phyloP scores from a whole-genome alignment of 495 filamentous ascomycete genomes.

The Staphylotrichum tortipilum region DNA sequence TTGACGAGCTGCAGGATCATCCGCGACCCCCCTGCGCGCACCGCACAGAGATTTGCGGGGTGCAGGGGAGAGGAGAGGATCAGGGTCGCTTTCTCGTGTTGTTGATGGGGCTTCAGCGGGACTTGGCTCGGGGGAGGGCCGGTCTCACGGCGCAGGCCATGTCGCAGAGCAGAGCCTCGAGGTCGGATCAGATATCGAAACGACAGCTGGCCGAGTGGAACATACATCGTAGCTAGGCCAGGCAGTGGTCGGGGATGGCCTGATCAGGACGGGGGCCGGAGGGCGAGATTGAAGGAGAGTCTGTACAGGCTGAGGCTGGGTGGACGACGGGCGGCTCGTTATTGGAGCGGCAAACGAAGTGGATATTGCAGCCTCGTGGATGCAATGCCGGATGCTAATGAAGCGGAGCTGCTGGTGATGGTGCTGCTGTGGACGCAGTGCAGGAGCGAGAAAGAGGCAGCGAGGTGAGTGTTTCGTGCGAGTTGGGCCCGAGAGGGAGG shows the following conservation, averaged over 20 bases:
- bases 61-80: too few relatives aligned
- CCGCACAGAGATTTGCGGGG: conserved; percentile 11
- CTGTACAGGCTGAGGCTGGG: neutral
- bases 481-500: too few relatives aligned
- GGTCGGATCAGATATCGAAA: too few relatives aligned
- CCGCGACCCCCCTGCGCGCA: conserved; percentile 5
- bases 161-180: too few relatives aligned
- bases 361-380: conserved; percentile 5
- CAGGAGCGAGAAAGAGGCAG: too few relatives aligned
- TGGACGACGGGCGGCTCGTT: neutral
- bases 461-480: too few relatives aligned
- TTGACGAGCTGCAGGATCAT: conserved; percentile 2
- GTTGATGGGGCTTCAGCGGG: neutral
- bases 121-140: too few relatives aligned
- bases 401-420: neutral
- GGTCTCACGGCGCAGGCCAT: too few relatives aligned
- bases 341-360: conserved; percentile 12
- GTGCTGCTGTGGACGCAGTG: too few relatives aligned
- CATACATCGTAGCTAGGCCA: too few relatives aligned
- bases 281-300: neutral
- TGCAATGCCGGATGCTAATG: neutral
- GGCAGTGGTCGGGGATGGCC: neutral
- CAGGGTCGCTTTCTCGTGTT: too few relatives aligned
- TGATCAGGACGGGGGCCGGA: neutral
- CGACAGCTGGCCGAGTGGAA: too few relatives aligned